Percentiles rank a stretch among this genome's conserved stretches.
Evolutionary conservation across 2,329 filamentous ascomycete genomes (phyloP).

Genomic region (Paecilomyces sp.): DNA sequence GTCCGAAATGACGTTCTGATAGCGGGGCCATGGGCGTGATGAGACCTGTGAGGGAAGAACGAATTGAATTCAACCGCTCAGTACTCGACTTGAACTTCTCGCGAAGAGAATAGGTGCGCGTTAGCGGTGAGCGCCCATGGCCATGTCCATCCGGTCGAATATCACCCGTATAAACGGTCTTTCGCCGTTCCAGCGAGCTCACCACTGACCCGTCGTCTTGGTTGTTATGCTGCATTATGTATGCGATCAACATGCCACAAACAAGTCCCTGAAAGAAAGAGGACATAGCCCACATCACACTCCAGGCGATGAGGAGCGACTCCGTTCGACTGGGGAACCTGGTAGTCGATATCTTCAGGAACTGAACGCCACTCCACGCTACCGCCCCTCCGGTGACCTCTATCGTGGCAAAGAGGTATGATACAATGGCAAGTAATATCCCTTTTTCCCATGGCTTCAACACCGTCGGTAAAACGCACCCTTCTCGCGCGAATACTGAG

Average conservation of each 20-base stretch:
- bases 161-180: constrained; percentile 5
- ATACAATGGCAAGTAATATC: constrained; percentile 12
- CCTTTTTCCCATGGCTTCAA: constrained; percentile 12
- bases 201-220: constrained; percentile 15
- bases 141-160: constrained; percentile 3
- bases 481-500: constrained; percentile 11
- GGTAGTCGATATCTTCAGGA: constrained; percentile 5
- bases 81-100: constrained; percentile 7
- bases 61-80: constrained; percentile 6
- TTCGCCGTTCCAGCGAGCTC: constrained; percentile 17
- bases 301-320: constrained; percentile 25
- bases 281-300: constrained; percentile 27
- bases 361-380: constrained; percentile 12
- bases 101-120: constrained; percentile 5
- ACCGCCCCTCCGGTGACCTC: constrained; percentile 20
- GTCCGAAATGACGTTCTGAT: constrained; percentile 24
- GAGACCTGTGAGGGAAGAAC: constrained; percentile 17
- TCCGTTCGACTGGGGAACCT: constrained; percentile 1
- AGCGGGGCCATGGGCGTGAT: constrained; percentile 12
- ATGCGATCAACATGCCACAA: constrained; percentile 19
- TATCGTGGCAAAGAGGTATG: constrained; percentile 19
- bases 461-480: constrained; percentile 5
- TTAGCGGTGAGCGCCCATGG: constrained; percentile 2
- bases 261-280: constrained; percentile 23
- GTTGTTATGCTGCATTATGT: constrained; percentile 5